These are phyloP conservation scores for Arachis monticola DNA, from an alignment of 331 rosid species.

Conservation along the genomic window DNA sequence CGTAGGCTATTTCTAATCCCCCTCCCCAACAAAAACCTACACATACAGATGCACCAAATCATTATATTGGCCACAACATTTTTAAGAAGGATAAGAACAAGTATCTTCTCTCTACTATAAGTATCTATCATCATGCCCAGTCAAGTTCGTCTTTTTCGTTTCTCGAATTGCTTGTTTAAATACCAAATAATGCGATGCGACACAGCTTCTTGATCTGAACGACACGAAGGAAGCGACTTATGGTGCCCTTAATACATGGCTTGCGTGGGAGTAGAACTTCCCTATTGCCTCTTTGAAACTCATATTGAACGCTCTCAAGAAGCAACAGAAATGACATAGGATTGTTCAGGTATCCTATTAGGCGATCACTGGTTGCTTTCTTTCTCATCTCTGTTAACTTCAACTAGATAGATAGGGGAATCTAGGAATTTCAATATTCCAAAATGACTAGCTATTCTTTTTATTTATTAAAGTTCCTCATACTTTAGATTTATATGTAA, in stretches of 20 bases:
- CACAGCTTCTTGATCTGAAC: conserved; percentile 77
- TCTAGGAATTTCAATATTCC: neutral
- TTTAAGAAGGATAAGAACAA: conserved; percentile 46
- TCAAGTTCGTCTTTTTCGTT: neutral
- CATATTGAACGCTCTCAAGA: conserved; percentile 68
- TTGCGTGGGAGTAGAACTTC: conserved; percentile 86
- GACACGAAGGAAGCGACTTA: conserved; percentile 81
- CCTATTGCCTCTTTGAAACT: conserved; percentile 70
- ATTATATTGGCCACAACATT: conserved; percentile 48
- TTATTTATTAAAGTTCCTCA: neutral
- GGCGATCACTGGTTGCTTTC: neutral
- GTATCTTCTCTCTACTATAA: conserved; percentile 50
- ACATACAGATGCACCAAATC: conserved; percentile 16
- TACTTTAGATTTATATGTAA: neutral
- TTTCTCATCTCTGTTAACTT: neutral
- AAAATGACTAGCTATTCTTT: neutral
- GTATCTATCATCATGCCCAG: neutral
- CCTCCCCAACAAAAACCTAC: neutral
- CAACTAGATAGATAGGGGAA: neutral
- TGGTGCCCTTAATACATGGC: conserved; percentile 93
- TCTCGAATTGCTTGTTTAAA: conserved; percentile 30
- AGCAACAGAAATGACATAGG: conserved; percentile 91
- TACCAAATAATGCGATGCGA: conserved; percentile 28
- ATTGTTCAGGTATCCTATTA: conserved; percentile 67
- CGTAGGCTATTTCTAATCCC: conserved; percentile 15